Base-by-base conservation (phyloP, 768 basidiomycete species). In the Suillus sp. region DNA sequence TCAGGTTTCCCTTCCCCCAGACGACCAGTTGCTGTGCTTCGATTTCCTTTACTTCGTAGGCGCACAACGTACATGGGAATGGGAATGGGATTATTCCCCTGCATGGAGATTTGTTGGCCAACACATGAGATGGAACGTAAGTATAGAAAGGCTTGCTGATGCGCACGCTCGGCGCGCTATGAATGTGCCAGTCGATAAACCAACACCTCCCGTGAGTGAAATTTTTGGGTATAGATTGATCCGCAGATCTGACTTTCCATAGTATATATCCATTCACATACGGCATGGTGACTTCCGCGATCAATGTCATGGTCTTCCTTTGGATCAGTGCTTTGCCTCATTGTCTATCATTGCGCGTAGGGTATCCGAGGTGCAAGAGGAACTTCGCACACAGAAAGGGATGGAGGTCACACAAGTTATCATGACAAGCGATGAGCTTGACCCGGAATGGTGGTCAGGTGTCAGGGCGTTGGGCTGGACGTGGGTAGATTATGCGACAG, bases 381-480 rank as follows among this genome's bases (percentile, higher is more conserved):
- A 86, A 60, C 68, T 87, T 51, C 64, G 73, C 57, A 72, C 79
- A 55, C 76, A 76, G 40, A 82, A 79, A 58, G 81, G 83, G 2
- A 71, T 85, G 3, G 71, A 64, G 14, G 82, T 83, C n/a, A 72
- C 81, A 4, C 79, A 84, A 64, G 83, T 89, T 27, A 78, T 90
- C 56, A 80, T 88, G 79, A 89, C 86, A 18, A 88, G 86, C 63
- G 88, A 90, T 67, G 87, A 90, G 69, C 66, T 72, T 53, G 78
- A 86, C 66, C 67, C 78, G 14, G 76, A 74, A 20, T 88, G 84
- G 86, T 88, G 85, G 85, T 72, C 77, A n/a, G 80, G 79, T 18
- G 82, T 86, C 9, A 70, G 71, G 40, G 71, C 74, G 47, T 66
- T 78, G 35, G 86, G 86, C 2, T 89, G 87, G 86, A 78, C 76